Percentiles rank a stretch among this genome's conserved stretches.
Evolutionary conservation across 176 grass and related monocot species (phyloP).

Genomic region (Pontederia crassipes): DNA sequence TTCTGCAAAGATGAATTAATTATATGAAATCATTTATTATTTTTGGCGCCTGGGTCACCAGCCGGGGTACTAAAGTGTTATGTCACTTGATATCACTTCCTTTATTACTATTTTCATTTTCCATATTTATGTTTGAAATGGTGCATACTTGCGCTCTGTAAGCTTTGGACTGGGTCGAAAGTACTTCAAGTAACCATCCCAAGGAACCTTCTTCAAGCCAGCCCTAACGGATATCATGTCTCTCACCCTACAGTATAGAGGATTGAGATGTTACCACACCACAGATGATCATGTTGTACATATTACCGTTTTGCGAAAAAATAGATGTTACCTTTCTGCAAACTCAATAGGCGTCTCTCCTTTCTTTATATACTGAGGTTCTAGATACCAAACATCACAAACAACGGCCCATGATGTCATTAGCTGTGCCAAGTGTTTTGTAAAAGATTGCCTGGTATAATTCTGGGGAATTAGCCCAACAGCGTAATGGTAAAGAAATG

Average conservation of each 20-base stretch:
- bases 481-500: not conserved
- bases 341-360: conserved; percentile 87
- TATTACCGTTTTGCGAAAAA: not conserved
- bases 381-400: conserved; percentile 98
- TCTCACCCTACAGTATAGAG: conserved; percentile 47
- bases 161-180: conserved; percentile 89
- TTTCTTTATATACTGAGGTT: conserved; percentile 73
- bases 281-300: not conserved
- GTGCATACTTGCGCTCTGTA: conserved; percentile 69
- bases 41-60: not conserved
- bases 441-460: conserved; percentile 80
- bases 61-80: too few relatives aligned
- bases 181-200: conserved; percentile 98
- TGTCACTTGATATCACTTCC: too few relatives aligned
- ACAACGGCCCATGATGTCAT: conserved; percentile 99
- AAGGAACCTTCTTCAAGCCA: conserved; percentile 92
- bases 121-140: not conserved
- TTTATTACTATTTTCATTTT: too few relatives aligned
- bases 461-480: not conserved
- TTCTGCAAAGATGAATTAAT: too few relatives aligned
- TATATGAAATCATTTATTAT: not conserved
- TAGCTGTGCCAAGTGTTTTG: conserved; percentile 69
- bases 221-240: conserved; percentile 97
- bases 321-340: conserved; percentile 78
- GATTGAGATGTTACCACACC: not conserved